Evolutionary conservation across 164 flowering plant genomes (phyloP).

Genomic region (Nelumbo lutea): DNA sequence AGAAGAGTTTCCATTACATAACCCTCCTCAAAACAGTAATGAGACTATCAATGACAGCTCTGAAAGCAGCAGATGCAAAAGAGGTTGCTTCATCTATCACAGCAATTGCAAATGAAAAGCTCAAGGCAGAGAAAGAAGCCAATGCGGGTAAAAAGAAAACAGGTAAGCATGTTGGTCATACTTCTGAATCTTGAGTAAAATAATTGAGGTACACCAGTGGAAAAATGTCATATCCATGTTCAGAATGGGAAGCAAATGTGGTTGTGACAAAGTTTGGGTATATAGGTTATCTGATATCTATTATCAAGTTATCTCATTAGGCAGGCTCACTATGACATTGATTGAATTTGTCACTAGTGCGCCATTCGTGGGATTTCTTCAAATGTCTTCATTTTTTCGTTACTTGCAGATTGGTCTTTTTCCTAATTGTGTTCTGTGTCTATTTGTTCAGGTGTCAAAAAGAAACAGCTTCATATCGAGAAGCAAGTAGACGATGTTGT

Average conservation of each 20-base stretch:
- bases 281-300: too few species aligned
- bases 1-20: constrained; percentile 94
- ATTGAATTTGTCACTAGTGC: too few species aligned
- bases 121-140: constrained; percentile 93
- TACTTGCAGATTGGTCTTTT: too few species aligned
- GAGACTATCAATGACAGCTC: constrained; percentile 66
- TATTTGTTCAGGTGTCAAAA: constrained; percentile 46
- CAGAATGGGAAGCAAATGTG: too few species aligned
- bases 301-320: too few species aligned
- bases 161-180: constrained; percentile 32
- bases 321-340: too few species aligned
- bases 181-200: neutral
- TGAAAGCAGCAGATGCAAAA: constrained; percentile 94
- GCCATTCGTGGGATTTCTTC: too few species aligned
- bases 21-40: constrained; percentile 79
- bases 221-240: too few species aligned
- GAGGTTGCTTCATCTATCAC: constrained; percentile 84
- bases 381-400: too few species aligned
- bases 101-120: constrained; percentile 91
- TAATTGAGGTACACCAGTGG: too few species aligned
- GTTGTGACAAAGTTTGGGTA: too few species aligned
- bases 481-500: constrained; percentile 68
- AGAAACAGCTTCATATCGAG: constrained; percentile 74
- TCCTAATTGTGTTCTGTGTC: neutral
- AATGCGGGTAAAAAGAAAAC: constrained; percentile 85